Base-by-base conservation (phyloP, 345 rosid species). In the Arabis alpina region DNA sequence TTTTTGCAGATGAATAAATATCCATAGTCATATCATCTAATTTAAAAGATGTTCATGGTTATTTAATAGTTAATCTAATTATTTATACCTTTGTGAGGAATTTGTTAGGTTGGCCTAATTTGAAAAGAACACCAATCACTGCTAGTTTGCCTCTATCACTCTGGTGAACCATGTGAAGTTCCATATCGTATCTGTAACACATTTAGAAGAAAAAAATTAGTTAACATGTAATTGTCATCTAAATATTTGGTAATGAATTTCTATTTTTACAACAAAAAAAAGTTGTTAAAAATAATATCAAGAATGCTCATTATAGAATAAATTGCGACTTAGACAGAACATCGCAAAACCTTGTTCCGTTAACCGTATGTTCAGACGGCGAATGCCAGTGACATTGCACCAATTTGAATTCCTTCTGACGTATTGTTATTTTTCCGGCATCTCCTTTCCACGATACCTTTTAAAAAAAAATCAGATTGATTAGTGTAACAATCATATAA, bases 391-490 rank as follows among this genome's bases (percentile, higher is more conserved):
- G 94, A 10, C 83, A 81, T 13, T 88, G 90, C 6, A 50, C 4
- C 50, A 87, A 59, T 3, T 75, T 77, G 79, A 76, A 89, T 23
- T 43, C 25, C 5, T 87, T 86, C 30, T 76, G 77, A 24, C 82
- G 78, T 11, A 91, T 77, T 28, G n/a, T 75, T 42, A 89, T 62
- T 24, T 80, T 56, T 25, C 97, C 93, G 0, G 93, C 93, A 57
- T 87, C 81, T 34, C 84, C 92, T 70, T 78, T 82, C 98, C 93
- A 88, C 1, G 6, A 40, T 11, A 93, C 80, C 93, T 93, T 75
- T 34, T 10, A 5, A 32, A 32, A 0, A 32, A 32, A 1, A 32
- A 43, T 42, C 34, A 57, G 6, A 59, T 10, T 36, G 43, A 41
- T 6, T 59, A 66, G 40, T 25, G 13, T 27, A 1, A 24, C 47